Percentiles rank a stretch among this genome's conserved stretches.
These are phyloP conservation scores for Syzygium aqueum DNA, from an alignment of 345 rosid genomes.

Conservation along the genomic window DNA sequence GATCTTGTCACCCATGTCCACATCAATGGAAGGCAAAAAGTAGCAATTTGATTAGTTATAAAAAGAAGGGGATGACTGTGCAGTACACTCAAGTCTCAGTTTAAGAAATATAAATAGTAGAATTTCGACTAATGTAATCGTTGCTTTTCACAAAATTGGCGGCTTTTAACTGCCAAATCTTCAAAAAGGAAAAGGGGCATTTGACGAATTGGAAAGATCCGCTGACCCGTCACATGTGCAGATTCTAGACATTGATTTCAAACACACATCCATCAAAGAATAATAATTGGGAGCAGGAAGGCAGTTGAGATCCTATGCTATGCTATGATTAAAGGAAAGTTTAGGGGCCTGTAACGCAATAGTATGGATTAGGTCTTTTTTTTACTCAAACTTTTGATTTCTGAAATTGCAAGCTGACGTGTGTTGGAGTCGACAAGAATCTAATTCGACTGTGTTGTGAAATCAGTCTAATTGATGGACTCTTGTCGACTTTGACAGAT, in stretches of 20 bases:
- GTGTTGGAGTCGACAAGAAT: background rate
- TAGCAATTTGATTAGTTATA: background rate
- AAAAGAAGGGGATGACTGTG: background rate
- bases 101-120: background rate
- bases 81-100: background rate
- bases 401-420: background rate
- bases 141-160: background rate
- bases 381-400: background rate
- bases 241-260: background rate
- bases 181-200: background rate
- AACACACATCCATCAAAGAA: background rate
- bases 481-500: background rate
- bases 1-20: background rate
- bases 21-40: background rate
- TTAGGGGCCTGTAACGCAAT: background rate
- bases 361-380: background rate
- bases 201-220: background rate
- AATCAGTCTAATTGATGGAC: background rate
- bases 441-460: background rate
- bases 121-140: background rate
- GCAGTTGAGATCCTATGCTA: background rate
- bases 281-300: background rate
- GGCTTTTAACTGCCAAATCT: background rate
- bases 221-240: background rate
- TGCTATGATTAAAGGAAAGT: background rate